Evolutionary conservation across 1,284 basidiomycete genomes (phyloP).

Genomic region (Trichosporon asahii): DNA sequence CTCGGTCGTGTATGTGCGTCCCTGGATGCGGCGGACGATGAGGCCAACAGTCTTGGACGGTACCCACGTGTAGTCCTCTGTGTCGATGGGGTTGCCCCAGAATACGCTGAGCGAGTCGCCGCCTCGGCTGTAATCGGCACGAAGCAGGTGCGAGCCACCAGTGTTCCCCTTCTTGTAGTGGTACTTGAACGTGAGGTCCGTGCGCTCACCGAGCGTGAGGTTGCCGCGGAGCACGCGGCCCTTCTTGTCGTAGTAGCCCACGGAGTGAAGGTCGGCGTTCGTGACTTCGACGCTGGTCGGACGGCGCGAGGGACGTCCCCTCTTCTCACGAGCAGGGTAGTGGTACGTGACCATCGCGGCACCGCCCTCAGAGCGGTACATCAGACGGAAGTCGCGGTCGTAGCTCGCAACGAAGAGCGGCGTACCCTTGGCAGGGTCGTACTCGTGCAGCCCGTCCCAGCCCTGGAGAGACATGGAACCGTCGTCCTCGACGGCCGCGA

Average conservation of each 20-base stretch:
- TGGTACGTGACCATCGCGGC: constrained; percentile 5
- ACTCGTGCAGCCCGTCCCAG: neutral
- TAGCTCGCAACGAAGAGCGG: constrained; percentile 14
- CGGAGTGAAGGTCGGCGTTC: neutral
- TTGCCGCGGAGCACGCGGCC: constrained; percentile 14
- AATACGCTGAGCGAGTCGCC: constrained; percentile 14
- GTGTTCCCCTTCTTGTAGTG: constrained; percentile 15
- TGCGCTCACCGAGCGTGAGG: constrained; percentile 1
- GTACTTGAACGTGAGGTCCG: constrained; percentile 11
- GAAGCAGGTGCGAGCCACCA: constrained; percentile 11
- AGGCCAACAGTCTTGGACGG: constrained; percentile 17
- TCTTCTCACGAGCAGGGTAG: neutral
- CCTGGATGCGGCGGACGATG: constrained; percentile 11
- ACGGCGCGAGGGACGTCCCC: constrained; percentile 13
- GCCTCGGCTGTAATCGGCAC: constrained; percentile 11
- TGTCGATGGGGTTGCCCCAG: constrained; percentile 16
- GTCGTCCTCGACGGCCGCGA: constrained; percentile 3
- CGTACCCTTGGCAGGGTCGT: neutral
- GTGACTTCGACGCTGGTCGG: neutral
- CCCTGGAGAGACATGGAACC: neutral
- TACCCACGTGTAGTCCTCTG: constrained; percentile 17
- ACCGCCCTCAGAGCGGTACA: neutral
- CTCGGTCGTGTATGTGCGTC: constrained; percentile 12
- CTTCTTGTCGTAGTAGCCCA: constrained; percentile 14
- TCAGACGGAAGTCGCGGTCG: constrained; percentile 10